Conservation (phyloP, 2,329 filamentous ascomycete genomes). For the Curvularia hawaiiensis region DNA sequence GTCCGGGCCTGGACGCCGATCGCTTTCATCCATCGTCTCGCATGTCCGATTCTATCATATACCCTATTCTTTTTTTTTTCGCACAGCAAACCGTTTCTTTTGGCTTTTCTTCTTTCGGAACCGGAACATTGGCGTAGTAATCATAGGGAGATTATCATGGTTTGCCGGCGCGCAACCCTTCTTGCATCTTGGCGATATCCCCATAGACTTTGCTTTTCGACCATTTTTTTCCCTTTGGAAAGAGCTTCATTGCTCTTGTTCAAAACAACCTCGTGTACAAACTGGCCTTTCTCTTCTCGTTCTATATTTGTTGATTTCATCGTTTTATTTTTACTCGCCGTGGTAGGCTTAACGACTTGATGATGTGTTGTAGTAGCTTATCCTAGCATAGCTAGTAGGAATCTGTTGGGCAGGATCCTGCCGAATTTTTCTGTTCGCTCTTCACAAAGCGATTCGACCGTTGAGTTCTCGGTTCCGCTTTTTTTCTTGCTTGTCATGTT, state of each 20-base stretch:
- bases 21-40: background rate
- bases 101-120: conserved; percentile 14
- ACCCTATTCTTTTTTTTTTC: conserved; percentile 24
- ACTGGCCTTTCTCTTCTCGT: conserved; percentile 13
- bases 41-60: conserved; percentile 30
- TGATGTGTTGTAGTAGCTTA: background rate
- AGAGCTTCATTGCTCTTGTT: conserved; percentile 32
- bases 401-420: conserved; percentile 9
- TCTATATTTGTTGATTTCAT: background rate
- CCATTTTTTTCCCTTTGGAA: conserved; percentile 7
- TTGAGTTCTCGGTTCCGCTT: conserved; percentile 1
- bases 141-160: conserved; percentile 9
- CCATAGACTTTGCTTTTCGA: conserved; percentile 33
- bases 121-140: conserved; percentile 20
- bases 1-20: background rate
- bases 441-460: background rate
- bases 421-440: conserved; percentile 14
- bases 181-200: conserved; percentile 35
- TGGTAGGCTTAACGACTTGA: conserved; percentile 1
- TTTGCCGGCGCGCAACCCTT: conserved; percentile 28
- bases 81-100: conserved; percentile 5
- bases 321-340: conserved; percentile 1
- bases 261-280: conserved; percentile 10
- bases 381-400: conserved; percentile 2
- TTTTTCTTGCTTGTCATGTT: background rate